phyloP scores from a whole-genome alignment of 371 early-diverging fungal species.

The Mortierella sp. region DNA sequence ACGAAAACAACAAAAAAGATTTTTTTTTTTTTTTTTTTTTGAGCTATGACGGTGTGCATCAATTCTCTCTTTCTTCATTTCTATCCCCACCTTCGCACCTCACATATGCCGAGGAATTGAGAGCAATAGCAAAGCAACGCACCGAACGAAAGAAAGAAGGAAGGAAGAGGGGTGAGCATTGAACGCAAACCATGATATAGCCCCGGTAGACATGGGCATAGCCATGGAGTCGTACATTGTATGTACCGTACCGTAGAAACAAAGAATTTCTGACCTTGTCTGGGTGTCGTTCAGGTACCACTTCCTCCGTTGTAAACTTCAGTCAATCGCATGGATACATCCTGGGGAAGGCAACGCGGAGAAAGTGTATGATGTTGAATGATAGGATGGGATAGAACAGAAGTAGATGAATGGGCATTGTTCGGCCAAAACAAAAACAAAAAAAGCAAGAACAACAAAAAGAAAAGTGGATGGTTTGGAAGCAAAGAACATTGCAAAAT shows the following conservation, averaged over 20 bases:
- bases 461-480: background rate
- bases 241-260: too few relatives aligned
- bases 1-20: background rate
- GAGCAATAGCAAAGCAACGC: background rate
- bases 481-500: background rate
- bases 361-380: background rate
- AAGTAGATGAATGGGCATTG: background rate
- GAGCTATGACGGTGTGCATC: constrained; percentile 6
- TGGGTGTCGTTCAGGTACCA: too few relatives aligned
- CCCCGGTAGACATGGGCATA: too few relatives aligned
- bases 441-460: background rate
- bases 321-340: too few relatives aligned
- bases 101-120: background rate
- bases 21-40: background rate
- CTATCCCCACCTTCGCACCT: background rate
- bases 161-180: too few relatives aligned
- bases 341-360: background rate
- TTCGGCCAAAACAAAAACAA: background rate
- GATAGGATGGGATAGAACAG: background rate
- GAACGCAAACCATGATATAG: too few relatives aligned
- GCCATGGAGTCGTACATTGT: too few relatives aligned
- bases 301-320: too few relatives aligned
- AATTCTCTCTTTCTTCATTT: background rate
- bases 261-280: too few relatives aligned
- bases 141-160: too few relatives aligned